These are phyloP conservation scores for Exophiala sp. DNA, from an alignment of 2,329 filamentous ascomycete genomes.

Conservation along the genomic window DNA sequence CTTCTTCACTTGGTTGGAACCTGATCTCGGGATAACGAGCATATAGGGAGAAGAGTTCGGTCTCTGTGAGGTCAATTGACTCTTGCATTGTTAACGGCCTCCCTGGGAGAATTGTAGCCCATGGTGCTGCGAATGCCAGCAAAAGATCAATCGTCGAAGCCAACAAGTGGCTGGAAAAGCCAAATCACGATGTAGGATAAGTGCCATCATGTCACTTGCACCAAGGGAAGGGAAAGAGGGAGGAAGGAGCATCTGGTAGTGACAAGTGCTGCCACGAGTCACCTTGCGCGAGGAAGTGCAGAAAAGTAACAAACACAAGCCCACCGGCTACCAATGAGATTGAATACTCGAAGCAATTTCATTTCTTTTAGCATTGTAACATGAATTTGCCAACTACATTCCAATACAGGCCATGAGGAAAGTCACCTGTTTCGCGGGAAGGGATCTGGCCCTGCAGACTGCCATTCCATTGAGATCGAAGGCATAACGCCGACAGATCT, in stretches of 20 bases:
- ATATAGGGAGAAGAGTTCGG: constrained; percentile 16
- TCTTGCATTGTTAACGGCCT: background rate
- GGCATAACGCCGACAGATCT: constrained; percentile 23
- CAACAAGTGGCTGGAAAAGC: too few relatives aligned
- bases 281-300: background rate
- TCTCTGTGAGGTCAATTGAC: constrained; percentile 7
- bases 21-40: constrained; percentile 26
- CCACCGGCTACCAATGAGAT: too few relatives aligned
- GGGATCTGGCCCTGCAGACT: constrained; percentile 16
- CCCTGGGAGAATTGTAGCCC: too few relatives aligned
- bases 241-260: background rate
- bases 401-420: constrained; percentile 13
- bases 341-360: background rate
- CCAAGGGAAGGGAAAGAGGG: background rate
- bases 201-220: too few relatives aligned
- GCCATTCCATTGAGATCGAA: constrained; percentile 13
- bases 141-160: too few relatives aligned
- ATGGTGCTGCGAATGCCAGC: too few relatives aligned
- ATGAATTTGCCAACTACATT: constrained; percentile 22
- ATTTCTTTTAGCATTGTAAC: background rate
- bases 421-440: constrained; percentile 6
- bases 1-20: constrained; percentile 13
- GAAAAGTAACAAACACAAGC: background rate
- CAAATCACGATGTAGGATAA: too few relatives aligned
- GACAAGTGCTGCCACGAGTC: too few relatives aligned